Base-by-base conservation (phyloP, 345 rosid species). In the Linum usitatissimum region DNA sequence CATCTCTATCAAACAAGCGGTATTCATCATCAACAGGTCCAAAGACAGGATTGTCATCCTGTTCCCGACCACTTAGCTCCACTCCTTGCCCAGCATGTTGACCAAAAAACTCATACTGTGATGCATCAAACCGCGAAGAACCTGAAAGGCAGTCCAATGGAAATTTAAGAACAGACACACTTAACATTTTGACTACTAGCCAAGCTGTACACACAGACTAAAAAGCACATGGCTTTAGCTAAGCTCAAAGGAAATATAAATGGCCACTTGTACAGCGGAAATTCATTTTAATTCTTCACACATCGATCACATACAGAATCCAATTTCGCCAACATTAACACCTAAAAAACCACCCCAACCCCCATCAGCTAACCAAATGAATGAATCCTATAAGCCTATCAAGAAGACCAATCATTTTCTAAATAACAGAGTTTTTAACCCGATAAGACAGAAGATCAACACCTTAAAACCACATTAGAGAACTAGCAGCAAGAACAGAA, bases 51-150 rank as follows among this genome's bases (percentile, higher is more conserved):
- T 72, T 49, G 9, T 60, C 73, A 65, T 60, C 74, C 64, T 34
- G 88, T 45, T 83, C 94, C 45, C 88, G 72, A 28, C 82, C 90
- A 14, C 96, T 91, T 73, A 91, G 73, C 59, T 83, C 88, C 64
- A 81, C 71, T 59, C 75, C 91, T 71, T 76, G 82, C 38, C 68
- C 66, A 56, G 68, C 81, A 64, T 77, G 80, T 73, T 80, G 91
- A 63, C 87, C 87, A 74, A 87, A 87, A 77, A 87, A 87, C 63
- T 81, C 87, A 70, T 87, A 87, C 59, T 73, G 87, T 60, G 95
- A 64, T 53, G 95, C 89, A 78, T 87, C 87, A 69, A 87, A 87
- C 48, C 80, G 75, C 13, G 23, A 39, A 36, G 23, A 39, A 36
- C 64, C 73, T 69, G 64, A 58, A 57, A 20, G 30, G 53, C 18